Evolutionary conservation across 2,329 filamentous ascomycete genomes (phyloP), one percentile per base, ranked within the genome.

Genomic region (Diaporthe caulivora): DNA sequence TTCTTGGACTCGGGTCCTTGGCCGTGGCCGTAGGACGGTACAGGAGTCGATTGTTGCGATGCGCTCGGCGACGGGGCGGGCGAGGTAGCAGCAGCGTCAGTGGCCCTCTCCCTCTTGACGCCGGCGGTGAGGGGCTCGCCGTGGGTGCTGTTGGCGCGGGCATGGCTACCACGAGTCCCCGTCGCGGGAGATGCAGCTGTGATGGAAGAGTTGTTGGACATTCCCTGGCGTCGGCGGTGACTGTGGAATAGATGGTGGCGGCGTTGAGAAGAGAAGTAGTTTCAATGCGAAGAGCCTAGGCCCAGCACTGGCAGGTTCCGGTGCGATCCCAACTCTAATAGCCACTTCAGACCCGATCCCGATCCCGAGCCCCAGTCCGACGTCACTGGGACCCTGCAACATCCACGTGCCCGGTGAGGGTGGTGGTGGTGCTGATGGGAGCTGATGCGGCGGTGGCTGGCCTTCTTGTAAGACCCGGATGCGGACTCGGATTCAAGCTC

Each of bases 1-100:
- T 84, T 88, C 81, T 87, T 89, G 55, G 58, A 44, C 10, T 72
- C 74, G 17, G 72, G 53, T 1, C 64, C 73, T 10, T 51, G 21
- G 24, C 62, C 62, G 15, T 49, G 44, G 44, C 21, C 47, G n/a
- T 67, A 53, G 15, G 73, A 70, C 17, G 73, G 70, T 21, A 60
- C 71, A 44, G 67, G 58, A 37, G 70, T 57, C 18, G 73, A 74
- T n/a, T 55, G 53, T 9, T 72, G 71, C 6, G 71, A 71, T 53
- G 53, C 58, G 44, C 49, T 65, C 6, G 55, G 47, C 17, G 70
- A 57, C 54, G 42, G 26, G 18, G 55, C 69, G 13, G 69, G 69
- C 31, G 69, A 60, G 58, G 40, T 51, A 24, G 60, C 60, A 49
- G 49, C 29, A 11, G 40, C 53, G 26, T 75, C 71, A n/a, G 67